phyloP scores from a whole-genome alignment of 257 asterid species.

The Apocynum venetum region DNA sequence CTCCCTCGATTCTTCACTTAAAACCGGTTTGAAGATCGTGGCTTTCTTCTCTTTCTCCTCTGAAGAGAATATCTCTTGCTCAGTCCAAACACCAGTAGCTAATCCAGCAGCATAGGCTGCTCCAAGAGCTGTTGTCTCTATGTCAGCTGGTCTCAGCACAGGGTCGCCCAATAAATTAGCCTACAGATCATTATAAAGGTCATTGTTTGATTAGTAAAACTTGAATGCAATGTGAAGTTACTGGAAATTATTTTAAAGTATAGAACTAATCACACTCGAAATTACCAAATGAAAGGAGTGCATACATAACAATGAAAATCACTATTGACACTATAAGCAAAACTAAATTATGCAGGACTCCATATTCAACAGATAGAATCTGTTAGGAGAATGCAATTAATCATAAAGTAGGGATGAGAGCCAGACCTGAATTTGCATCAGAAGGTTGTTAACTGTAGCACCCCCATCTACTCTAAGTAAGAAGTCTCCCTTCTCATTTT shows the following conservation, averaged over 20 bases:
- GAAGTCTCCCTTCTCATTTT: constrained; percentile 52
- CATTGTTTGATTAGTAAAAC: not conserved
- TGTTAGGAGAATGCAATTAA: not conserved
- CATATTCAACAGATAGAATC: not conserved
- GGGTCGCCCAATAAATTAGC: constrained; percentile 12
- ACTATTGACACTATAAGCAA: too few species aligned
- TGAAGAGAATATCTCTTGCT: constrained; percentile 53
- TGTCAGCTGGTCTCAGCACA: constrained; percentile 20
- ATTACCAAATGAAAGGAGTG: too few species aligned
- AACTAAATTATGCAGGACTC: too few species aligned
- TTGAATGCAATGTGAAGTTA: too few species aligned
- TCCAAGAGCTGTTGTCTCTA: constrained; percentile 94
- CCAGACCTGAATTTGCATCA: constrained; percentile 92
- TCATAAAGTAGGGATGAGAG: not conserved
- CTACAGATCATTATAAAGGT: not conserved
- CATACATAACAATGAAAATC: too few species aligned
- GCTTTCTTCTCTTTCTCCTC: constrained; percentile 53
- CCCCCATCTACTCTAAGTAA: constrained; percentile 95
- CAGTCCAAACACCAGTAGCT: constrained; percentile 82
- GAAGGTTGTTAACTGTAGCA: constrained; percentile 76
- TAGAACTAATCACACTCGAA: too few species aligned
- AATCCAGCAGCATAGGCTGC: constrained; percentile 97
- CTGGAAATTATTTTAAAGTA: too few species aligned
- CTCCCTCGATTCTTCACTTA: constrained; percentile 57
- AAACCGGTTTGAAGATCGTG: constrained; percentile 45